Conservation (phyloP, 2,329 filamentous ascomycete species). For the Scytalidium lignicola region DNA sequence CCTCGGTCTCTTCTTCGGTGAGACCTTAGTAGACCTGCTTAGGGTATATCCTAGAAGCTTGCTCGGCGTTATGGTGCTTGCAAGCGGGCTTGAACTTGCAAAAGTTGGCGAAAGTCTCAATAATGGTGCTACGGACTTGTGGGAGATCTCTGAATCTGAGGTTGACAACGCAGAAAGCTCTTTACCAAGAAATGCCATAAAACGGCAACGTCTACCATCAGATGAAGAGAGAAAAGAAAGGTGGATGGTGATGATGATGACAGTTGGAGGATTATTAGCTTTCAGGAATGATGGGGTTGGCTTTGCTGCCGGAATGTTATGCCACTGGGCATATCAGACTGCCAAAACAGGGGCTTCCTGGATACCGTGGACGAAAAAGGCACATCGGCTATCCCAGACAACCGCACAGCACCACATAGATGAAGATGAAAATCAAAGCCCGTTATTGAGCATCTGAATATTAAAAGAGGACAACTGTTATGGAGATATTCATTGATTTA, state of each 20-base stretch:
- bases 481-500: not conserved
- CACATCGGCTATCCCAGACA: not conserved
- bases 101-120: constrained; percentile 82
- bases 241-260: constrained; percentile 89
- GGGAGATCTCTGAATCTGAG: constrained; percentile 47
- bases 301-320: constrained; percentile 75
- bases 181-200: constrained; percentile 19
- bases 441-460: not conserved
- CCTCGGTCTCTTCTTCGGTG: constrained; percentile 70
- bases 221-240: constrained; percentile 67
- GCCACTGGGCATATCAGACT: constrained; percentile 60
- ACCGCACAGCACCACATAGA: not conserved
- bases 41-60: constrained; percentile 68
- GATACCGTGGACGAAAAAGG: constrained; percentile 2
- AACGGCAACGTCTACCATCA: constrained; percentile 47
- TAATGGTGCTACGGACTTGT: constrained; percentile 56
- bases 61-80: constrained; percentile 83
- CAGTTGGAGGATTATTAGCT: constrained; percentile 72
- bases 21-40: constrained; percentile 67
- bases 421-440: not conserved
- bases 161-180: constrained; percentile 26
- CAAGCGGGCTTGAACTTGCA: constrained; percentile 80
- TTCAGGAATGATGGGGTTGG: constrained; percentile 90
- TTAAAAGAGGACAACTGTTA: not conserved
- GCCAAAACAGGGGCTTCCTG: constrained; percentile 11